Conservation (phyloP, 352 stramenopile genomes). For the Pythium inflatum region DNA sequence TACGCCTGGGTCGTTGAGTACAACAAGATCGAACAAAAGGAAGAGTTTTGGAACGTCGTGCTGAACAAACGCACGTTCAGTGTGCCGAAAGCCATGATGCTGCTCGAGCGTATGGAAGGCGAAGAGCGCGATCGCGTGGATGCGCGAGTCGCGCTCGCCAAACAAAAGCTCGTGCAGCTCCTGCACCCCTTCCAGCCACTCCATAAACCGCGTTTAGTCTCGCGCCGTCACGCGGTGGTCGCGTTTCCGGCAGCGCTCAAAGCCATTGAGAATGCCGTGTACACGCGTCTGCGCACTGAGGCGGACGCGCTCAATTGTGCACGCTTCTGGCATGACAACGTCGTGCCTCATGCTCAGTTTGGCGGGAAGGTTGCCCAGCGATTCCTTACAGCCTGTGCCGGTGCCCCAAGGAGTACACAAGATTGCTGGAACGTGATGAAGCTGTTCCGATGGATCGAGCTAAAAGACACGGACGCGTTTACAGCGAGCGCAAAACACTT, state of each 20-base stretch:
- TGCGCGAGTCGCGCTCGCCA: slow-evolving; percentile 55
- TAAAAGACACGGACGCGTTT: slow-evolving; percentile 57
- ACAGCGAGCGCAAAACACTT: slow-evolving; percentile 49
- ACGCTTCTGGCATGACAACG: slow-evolving; percentile 66
- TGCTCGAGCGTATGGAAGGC: slow-evolving; percentile 63
- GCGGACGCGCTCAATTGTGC: slow-evolving; percentile 48
- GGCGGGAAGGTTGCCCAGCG: slow-evolving; percentile 39
- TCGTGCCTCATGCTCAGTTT: slow-evolving; percentile 41
- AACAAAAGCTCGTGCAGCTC: slow-evolving; percentile 53
- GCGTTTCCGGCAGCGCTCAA: slow-evolving; percentile 6
- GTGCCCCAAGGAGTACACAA: slow-evolving; percentile 33
- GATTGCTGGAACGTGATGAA: slow-evolving; percentile 50
- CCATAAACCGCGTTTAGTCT: slow-evolving; percentile 45
- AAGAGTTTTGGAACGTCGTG: slow-evolving; percentile 81
- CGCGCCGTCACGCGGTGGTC: slow-evolving; percentile 55
- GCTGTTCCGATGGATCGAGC: slow-evolving; percentile 60
- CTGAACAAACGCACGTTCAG: slow-evolving; percentile 60
- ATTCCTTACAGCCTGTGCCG: slow-evolving; percentile 43
- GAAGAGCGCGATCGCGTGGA: slow-evolving; percentile 58
- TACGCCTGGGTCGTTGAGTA: slow-evolving; percentile 73
- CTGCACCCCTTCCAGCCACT: slow-evolving; percentile 60
- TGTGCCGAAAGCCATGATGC: slow-evolving; percentile 55
- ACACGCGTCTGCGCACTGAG: slow-evolving; percentile 23
- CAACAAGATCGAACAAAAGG: slow-evolving; percentile 53
- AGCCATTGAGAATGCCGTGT: not conserved